These are phyloP conservation scores for Phytophthora tentaculata DNA, from an alignment of 352 stramenopile genomes.

Conservation along the genomic window DNA sequence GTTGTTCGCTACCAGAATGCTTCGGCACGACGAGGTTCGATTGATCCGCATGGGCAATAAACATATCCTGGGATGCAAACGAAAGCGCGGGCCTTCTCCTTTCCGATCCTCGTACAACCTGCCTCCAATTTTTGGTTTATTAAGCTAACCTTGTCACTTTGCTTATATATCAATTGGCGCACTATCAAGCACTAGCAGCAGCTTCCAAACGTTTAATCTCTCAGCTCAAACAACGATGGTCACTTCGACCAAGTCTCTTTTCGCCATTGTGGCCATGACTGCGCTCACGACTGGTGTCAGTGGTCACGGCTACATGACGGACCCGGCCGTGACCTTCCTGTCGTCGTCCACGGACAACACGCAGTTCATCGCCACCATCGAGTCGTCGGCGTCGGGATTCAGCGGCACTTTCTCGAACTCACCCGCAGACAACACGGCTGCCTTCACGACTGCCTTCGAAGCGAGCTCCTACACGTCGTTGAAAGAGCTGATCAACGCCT, in stretches of 20 bases:
- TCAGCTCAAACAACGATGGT: conserved; percentile 19
- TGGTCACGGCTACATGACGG: conserved; percentile 33
- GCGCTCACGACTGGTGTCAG: conserved; percentile 26
- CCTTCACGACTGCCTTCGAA: conserved; percentile 30
- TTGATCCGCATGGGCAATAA: conserved; percentile 27
- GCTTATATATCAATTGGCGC: conserved; percentile 25
- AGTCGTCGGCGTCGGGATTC: conserved; percentile 25
- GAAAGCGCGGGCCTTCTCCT: neutral
- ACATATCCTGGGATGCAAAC: conserved; percentile 10
- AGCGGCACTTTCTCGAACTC: conserved; percentile 27
- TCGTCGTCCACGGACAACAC: conserved; percentile 16
- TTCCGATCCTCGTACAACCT: too few relatives aligned
- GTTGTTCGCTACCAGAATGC: conserved; percentile 2
- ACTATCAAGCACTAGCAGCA: conserved; percentile 18
- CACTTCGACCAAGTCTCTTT: conserved; percentile 20
- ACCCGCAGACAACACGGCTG: conserved; percentile 28
- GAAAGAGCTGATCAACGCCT: conserved; percentile 28
- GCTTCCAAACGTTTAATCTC: neutral
- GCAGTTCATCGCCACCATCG: conserved; percentile 40
- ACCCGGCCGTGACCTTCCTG: conserved; percentile 24
- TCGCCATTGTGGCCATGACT: conserved; percentile 16
- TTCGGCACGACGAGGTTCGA: conserved; percentile 17
- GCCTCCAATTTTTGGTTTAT: too few relatives aligned
- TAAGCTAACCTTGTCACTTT: neutral
- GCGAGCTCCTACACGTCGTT: conserved; percentile 33